phyloP scores from a whole-genome alignment of 1,139 yeast species.

The Magnusiomyces paraingens region DNA sequence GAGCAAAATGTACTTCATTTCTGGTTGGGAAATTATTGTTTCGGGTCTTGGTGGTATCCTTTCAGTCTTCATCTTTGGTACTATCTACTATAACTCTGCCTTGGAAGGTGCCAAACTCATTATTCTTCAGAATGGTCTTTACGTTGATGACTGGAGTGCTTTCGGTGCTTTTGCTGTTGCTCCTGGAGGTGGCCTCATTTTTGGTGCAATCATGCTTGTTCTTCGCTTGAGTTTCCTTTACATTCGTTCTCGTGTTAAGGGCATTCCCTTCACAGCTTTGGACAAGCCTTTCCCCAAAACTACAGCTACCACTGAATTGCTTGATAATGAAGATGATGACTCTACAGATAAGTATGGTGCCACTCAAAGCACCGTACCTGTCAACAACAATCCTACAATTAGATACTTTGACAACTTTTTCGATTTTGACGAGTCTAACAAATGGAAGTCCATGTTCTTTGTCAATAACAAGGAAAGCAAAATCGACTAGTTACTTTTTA shows the following conservation, averaged over 20 bases:
- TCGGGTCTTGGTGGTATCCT: constrained; percentile 82
- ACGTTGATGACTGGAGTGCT: constrained; percentile 83
- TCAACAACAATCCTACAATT: no score
- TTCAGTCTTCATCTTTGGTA: constrained; percentile 76
- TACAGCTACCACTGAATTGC: neutral
- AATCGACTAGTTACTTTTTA: neutral
- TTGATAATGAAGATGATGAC: no score
- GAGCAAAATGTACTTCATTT: constrained; percentile 53
- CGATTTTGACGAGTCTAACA: neutral
- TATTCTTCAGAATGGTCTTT: constrained; percentile 72
- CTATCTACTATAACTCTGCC: constrained; percentile 66
- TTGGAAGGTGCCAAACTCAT: constrained; percentile 70
- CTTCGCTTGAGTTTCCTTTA: constrained; percentile 42
- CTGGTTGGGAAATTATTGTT: constrained; percentile 75
- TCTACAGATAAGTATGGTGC: no score
- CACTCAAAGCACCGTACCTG: no score
- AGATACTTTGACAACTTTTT: neutral
- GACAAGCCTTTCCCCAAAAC: constrained; percentile 37
- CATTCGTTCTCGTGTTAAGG: constrained; percentile 36
- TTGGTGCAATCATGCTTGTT: constrained; percentile 49
- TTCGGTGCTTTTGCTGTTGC: constrained; percentile 93
- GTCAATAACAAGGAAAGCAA: neutral
- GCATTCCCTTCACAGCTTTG: constrained; percentile 50
- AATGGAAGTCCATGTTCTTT: neutral
- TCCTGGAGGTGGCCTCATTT: constrained; percentile 69